Conservation (phyloP, 805 yeast genomes). For the Wickerhamomyces mucosus region DNA sequence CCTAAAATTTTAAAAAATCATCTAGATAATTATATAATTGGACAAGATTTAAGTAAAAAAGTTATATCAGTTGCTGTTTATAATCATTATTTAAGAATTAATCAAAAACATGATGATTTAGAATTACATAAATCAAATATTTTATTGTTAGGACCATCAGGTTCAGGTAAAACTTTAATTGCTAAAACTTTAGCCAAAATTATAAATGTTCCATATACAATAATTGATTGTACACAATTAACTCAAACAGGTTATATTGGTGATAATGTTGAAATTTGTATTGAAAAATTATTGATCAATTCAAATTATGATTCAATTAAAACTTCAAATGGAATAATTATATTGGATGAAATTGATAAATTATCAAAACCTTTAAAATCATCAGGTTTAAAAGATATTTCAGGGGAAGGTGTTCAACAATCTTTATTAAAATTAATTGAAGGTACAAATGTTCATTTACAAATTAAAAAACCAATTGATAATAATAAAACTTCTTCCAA, state of each 20-base stretch:
- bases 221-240: constrained; percentile 51
- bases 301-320: constrained; percentile 42
- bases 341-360: constrained; percentile 51
- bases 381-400: constrained; percentile 44
- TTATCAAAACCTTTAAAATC: constrained; percentile 38
- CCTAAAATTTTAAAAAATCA: constrained; percentile 36
- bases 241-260: constrained; percentile 63
- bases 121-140: constrained; percentile 48
- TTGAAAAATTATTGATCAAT: constrained; percentile 39
- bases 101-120: constrained; percentile 34
- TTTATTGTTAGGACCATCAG: constrained; percentile 49
- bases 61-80: constrained; percentile 54
- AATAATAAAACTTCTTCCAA: constrained; percentile 13
- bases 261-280: constrained; percentile 51
- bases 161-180: constrained; percentile 50
- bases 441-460: constrained; percentile 43
- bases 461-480: constrained; percentile 33
- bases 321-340: constrained; percentile 49
- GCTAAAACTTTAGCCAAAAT: constrained; percentile 45
- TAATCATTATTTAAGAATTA: constrained; percentile 43
- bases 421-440: constrained; percentile 47
- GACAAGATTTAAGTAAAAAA: constrained; percentile 46
- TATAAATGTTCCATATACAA: constrained; percentile 46
- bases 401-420: constrained; percentile 62
- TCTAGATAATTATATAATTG: constrained; percentile 44